A percentile compares a stretch with the other conserved stretches of the same genome.
These are phyloP conservation scores for Astraeus odoratus DNA, from an alignment of 768 basidiomycete species.

Conservation along the genomic window DNA sequence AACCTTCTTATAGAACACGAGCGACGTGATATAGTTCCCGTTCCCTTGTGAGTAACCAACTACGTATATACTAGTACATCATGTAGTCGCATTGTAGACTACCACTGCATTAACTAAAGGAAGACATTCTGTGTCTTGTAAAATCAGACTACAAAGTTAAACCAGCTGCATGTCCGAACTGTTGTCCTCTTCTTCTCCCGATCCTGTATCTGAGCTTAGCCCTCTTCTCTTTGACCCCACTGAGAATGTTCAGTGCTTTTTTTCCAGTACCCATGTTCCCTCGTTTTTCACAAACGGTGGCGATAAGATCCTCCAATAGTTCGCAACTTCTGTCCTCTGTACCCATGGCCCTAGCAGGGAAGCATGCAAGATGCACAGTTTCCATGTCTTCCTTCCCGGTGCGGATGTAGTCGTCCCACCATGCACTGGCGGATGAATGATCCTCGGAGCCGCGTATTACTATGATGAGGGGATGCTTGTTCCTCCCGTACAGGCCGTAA, in stretches of 20 bases:
- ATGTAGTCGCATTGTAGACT: no score
- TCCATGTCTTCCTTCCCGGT: not conserved
- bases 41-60: no score
- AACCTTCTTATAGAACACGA: not conserved
- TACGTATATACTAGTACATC: no score
- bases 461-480: not conserved
- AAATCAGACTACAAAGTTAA: not conserved
- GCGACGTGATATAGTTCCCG: no score
- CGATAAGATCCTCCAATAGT: not conserved
- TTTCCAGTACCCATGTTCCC: not conserved
- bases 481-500: slow-evolving; percentile 3
- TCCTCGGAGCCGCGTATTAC: slow-evolving; percentile 4
- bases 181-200: not conserved
- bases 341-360: not conserved
- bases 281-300: not conserved
- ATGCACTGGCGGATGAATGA: slow-evolving; percentile 3
- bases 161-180: not conserved
- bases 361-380: not conserved
- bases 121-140: not conserved
- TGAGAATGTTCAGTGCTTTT: not conserved
- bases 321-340: not conserved
- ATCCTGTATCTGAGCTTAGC: not conserved
- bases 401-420: slow-evolving; percentile 3
- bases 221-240: not conserved
- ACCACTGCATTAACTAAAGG: no score